Percentiles rank a stretch among this genome's conserved stretches.
Conservation (phyloP, 306 rosid species). For the Castanopsis chinensis region DNA sequence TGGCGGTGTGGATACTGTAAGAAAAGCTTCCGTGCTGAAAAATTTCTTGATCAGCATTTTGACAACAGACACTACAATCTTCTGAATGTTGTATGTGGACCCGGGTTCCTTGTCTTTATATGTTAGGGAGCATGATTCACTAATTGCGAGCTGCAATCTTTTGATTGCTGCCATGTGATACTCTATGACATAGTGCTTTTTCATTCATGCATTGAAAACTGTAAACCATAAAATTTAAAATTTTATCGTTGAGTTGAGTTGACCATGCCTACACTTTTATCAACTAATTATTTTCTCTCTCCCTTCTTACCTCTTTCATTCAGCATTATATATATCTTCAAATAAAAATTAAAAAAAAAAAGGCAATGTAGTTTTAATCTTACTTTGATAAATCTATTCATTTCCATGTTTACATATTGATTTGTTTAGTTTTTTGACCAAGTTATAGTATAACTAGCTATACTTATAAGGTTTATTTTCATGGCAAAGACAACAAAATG, state of each 20-base stretch:
- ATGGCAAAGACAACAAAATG: not conserved
- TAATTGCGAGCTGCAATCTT: slow-evolving; percentile 14
- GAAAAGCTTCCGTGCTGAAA: slow-evolving; percentile 88
- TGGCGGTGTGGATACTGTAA: slow-evolving; percentile 97
- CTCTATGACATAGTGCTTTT: not conserved
- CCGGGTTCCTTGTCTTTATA: slow-evolving; percentile 24
- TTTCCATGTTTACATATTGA: not conserved
- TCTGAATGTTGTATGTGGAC: slow-evolving; percentile 73
- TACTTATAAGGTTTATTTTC: not conserved
- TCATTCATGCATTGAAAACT: not conserved
- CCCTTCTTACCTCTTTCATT: not conserved
- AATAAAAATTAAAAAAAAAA: not conserved
- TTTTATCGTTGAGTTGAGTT: not conserved
- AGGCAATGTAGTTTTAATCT: not conserved
- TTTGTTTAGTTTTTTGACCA: not conserved
- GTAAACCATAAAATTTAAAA: not conserved
- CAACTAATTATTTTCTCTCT: not conserved
- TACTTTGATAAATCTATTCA: not conserved
- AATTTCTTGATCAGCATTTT: slow-evolving; percentile 90
- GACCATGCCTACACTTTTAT: not conserved
- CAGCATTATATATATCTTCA: not conserved
- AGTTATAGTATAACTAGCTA: not conserved
- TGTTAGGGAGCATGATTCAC: slow-evolving; percentile 22
- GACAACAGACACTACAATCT: slow-evolving; percentile 86
- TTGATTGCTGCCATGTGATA: not conserved